phyloP scores from a whole-genome alignment of 2,329 filamentous ascomycete species.

The Lecanicillium sp. region DNA sequence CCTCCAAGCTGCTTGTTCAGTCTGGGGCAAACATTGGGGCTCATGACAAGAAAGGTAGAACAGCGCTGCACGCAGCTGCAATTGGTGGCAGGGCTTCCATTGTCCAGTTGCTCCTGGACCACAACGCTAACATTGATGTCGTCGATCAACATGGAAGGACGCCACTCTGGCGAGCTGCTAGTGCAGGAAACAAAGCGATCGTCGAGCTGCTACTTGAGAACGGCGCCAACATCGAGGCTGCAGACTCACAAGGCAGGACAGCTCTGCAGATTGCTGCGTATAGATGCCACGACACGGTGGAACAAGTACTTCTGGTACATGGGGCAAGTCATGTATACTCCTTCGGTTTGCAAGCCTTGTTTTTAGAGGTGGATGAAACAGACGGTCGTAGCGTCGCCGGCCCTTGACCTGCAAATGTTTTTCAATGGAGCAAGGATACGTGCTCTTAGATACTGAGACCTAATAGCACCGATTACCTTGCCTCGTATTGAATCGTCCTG shows the following conservation, averaged over 20 bases:
- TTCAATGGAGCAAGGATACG: too few relatives aligned
- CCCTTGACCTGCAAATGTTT: too few relatives aligned
- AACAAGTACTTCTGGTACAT: too few relatives aligned
- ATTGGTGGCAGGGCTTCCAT: neutral
- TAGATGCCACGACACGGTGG: neutral
- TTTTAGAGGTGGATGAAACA: too few relatives aligned
- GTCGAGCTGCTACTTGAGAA: neutral
- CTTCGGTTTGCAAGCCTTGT: too few relatives aligned
- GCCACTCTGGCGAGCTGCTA: neutral
- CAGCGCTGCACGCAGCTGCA: neutral
- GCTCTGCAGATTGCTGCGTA: constrained; percentile 2
- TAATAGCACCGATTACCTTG: too few relatives aligned
- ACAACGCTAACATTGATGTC: neutral
- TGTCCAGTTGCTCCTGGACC: neutral
- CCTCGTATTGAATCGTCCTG: too few relatives aligned
- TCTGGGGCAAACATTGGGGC: neutral
- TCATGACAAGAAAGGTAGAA: neutral
- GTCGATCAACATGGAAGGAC: neutral
- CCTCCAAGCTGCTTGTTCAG: neutral
- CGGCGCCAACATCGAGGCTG: constrained; percentile 1
- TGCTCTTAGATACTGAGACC: too few relatives aligned
- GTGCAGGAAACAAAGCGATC: neutral
- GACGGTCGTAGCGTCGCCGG: too few relatives aligned
- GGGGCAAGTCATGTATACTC: too few relatives aligned
- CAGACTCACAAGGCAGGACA: constrained; percentile 10